Conservation (phyloP, 2,329 filamentous ascomycete species). For the Parasarocladium wereldwijsianum region DNA sequence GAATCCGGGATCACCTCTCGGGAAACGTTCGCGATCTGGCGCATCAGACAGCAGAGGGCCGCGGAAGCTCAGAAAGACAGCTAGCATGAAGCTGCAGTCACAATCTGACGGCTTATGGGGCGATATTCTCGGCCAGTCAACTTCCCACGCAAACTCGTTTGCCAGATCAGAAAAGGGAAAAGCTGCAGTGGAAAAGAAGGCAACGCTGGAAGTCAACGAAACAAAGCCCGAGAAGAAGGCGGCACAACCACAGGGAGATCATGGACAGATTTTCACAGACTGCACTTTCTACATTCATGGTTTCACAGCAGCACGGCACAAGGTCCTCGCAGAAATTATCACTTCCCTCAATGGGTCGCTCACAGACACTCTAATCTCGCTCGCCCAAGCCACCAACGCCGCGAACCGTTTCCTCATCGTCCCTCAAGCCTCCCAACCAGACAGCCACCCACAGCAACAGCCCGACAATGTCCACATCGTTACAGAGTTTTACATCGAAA, state of each 20-base stretch:
- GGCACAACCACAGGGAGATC: constrained; percentile 19
- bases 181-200: constrained; percentile 4
- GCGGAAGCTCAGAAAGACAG: constrained; percentile 74
- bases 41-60: constrained; percentile 44
- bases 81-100: constrained; percentile 67
- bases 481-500: constrained; percentile 90
- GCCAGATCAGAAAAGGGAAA: constrained; percentile 8
- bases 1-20: constrained; percentile 26
- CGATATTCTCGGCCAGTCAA: constrained; percentile 53
- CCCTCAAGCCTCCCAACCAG: constrained; percentile 33
- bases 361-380: constrained; percentile 26
- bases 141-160: constrained; percentile 19
- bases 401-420: constrained; percentile 36
- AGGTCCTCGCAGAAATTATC: constrained; percentile 32
- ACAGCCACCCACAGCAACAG: constrained; percentile 23
- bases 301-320: constrained; percentile 37
- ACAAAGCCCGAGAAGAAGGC: background rate
- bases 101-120: constrained; percentile 83
- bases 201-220: background rate
- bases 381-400: constrained; percentile 15
- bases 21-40: constrained; percentile 44
- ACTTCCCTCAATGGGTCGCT: constrained; percentile 31
- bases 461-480: constrained; percentile 35
- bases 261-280: constrained; percentile 37
- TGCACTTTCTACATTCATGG: constrained; percentile 47